Conservation (phyloP, 2,329 filamentous ascomycete genomes). For the Pseudocercospora pini-densiflorae region DNA sequence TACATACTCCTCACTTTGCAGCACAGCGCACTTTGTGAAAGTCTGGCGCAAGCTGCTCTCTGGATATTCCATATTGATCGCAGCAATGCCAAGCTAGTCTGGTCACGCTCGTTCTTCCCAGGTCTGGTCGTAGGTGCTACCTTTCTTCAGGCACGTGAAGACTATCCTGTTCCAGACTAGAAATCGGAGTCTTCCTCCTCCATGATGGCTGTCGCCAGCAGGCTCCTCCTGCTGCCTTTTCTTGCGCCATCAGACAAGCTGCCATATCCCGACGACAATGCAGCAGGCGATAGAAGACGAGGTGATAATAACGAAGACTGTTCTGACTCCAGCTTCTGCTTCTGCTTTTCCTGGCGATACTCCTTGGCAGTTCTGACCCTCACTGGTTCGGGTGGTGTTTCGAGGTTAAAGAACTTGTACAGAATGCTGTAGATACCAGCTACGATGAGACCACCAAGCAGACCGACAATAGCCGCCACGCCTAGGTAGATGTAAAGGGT, state of each 20-base stretch:
- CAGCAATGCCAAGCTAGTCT: too few species aligned
- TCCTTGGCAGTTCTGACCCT: conserved; percentile 36
- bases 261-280: conserved; percentile 26
- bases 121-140: too few species aligned
- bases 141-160: too few species aligned
- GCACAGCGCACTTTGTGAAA: too few species aligned
- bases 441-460: conserved; percentile 64
- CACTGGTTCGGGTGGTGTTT: conserved; percentile 20
- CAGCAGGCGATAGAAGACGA: conserved; percentile 23
- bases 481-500: conserved; percentile 64
- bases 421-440: conserved; percentile 59
- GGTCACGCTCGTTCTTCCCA: too few species aligned
- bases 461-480: conserved; percentile 69
- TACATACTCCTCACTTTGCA: too few species aligned
- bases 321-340: conserved; percentile 19
- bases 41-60: too few species aligned
- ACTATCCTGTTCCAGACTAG: conserved; percentile 24
- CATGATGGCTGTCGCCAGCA: conserved; percentile 70
- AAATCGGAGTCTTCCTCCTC: conserved; percentile 69
- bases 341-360: conserved; percentile 40
- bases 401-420: conserved; percentile 28
- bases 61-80: too few species aligned
- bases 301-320: conserved; percentile 20
- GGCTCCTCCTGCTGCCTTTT: conserved; percentile 51
- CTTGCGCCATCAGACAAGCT: conserved; percentile 37